Percentiles rank a stretch among this genome's conserved stretches.
Evolutionary conservation across 768 basidiomycete genomes (phyloP).

Genomic region (Polyporus arcularius): DNA sequence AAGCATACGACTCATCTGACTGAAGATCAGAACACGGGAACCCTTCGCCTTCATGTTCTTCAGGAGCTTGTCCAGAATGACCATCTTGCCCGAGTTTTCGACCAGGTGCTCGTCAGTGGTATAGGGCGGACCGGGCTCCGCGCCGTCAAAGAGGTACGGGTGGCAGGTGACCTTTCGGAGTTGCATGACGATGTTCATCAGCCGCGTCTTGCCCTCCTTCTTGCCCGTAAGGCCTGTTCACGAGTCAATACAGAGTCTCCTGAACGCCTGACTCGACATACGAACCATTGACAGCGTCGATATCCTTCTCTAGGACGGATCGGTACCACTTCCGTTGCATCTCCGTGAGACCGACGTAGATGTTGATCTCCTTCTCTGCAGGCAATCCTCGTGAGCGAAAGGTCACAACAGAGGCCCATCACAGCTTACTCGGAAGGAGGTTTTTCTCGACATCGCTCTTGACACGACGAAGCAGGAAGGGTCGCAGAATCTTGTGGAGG

Average conservation of each 20-base stretch:
- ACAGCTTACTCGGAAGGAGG: conserved; percentile 75
- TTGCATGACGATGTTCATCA: conserved; percentile 99
- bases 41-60: conserved; percentile 86
- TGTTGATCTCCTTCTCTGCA: conserved; percentile 96
- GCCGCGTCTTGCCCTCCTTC: conserved; percentile 96
- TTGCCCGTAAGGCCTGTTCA: conserved; percentile 81
- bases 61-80: conserved; percentile 93
- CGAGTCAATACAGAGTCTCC: too few relatives aligned
- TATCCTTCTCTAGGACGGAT: conserved; percentile 94
- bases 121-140: conserved; percentile 98
- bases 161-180: conserved; percentile 88
- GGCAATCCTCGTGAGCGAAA: not conserved
- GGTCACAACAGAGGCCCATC: not conserved
- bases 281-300: conserved; percentile 94
- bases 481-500: conserved; percentile 93
- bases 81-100: conserved; percentile 95
- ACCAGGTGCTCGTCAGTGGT: conserved; percentile 97
- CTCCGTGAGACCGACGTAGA: conserved; percentile 94
- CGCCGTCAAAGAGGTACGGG: conserved; percentile 91
- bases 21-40: conserved; percentile 96
- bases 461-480: conserved; percentile 91
- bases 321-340: conserved; percentile 99
- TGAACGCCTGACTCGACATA: not conserved
- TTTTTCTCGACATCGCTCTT: conserved; percentile 98
- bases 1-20: conserved; percentile 98